Base-by-base conservation (phyloP, 305 asterid genomes). In the Fraxinus baroniana region DNA sequence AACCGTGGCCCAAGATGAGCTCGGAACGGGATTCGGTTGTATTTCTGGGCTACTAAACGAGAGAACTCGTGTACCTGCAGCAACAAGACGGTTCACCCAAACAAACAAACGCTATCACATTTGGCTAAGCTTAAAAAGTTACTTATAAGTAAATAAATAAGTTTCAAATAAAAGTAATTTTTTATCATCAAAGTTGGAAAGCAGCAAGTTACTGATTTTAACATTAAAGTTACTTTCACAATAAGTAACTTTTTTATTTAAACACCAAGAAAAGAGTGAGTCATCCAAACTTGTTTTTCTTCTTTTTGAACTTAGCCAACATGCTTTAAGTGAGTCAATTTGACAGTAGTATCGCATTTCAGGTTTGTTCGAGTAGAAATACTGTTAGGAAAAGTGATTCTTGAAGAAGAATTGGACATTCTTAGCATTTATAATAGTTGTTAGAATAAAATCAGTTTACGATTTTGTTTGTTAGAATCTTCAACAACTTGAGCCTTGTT, bases 21-120 rank as follows among this genome's bases (percentile, higher is more conserved):
- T 85, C 78, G 41, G 83, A 3, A 79, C 84, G 9, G 85, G 79
- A 76, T 83, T 81, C 22, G 85, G 62, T 75, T 76, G 80, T 73
- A 83, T 79, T 80, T 86, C 89, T 18, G 85, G 87, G 39, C 83
- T 79, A 80, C 86, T 78, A 80, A 89, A 87, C 30, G 89, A 86
- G 60, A 89, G 81, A 28, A 87, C 49, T 68, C 89, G 83, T 28
- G 90, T 46, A 49, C 90, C 90, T 87, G 85, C 78, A 68, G 8
- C 64, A 49, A 15, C 20, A 49, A 15, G 60, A 49, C 8, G 20
- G 60, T 49, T 49, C 20, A 4, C 60, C 60, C 20, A 49, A 49
- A 15, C 73, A 66, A 10, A 49, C 35, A 66, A 10, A 66, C 20
- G 74, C 74, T 13, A 66, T 9, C 71, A 62, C 0, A 10, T 62